Percentiles rank a stretch among this genome's conserved stretches.
Evolutionary conservation across 441 rosid genomes (phyloP).

Genomic region (Pelargonium citronellum): DNA sequence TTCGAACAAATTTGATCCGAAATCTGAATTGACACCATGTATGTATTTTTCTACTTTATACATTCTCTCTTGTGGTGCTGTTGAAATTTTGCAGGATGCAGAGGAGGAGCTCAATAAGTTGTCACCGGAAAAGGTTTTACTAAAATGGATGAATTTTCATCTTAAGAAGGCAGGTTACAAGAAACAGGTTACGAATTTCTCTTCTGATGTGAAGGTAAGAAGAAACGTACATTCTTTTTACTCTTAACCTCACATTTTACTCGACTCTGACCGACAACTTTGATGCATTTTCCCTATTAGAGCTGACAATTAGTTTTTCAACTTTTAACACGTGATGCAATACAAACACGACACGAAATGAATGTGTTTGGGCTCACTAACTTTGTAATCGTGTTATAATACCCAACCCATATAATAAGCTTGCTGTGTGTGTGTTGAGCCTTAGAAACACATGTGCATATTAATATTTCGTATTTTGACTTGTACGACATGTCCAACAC

Average conservation of each 20-base stretch:
- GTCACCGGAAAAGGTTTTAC: constrained; percentile 87
- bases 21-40: too few relatives aligned
- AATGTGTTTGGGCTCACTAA: too few relatives aligned
- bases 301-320: too few relatives aligned
- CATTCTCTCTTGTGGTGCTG: background rate
- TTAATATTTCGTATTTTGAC: too few relatives aligned
- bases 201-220: constrained; percentile 90
- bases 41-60: background rate
- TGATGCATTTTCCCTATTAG: constrained; percentile 1
- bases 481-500: too few relatives aligned
- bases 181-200: constrained; percentile 85
- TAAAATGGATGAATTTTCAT: constrained; percentile 98
- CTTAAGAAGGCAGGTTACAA: constrained; percentile 86
- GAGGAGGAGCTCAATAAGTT: constrained; percentile 81
- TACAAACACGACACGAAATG: too few relatives aligned
- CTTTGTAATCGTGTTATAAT: too few relatives aligned
- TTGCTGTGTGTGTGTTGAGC: too few relatives aligned
- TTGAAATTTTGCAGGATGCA: constrained; percentile 55
- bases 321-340: too few relatives aligned
- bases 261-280: background rate
- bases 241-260: constrained; percentile 8
- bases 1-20: too few relatives aligned
- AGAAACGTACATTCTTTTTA: constrained; percentile 19
- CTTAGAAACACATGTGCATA: too few relatives aligned
- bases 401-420: too few relatives aligned